Percentiles rank a stretch among this genome's conserved stretches.
These are phyloP conservation scores for Cajanus cajan DNA, from an alignment of 306 rosid species.

Conservation along the genomic window DNA sequence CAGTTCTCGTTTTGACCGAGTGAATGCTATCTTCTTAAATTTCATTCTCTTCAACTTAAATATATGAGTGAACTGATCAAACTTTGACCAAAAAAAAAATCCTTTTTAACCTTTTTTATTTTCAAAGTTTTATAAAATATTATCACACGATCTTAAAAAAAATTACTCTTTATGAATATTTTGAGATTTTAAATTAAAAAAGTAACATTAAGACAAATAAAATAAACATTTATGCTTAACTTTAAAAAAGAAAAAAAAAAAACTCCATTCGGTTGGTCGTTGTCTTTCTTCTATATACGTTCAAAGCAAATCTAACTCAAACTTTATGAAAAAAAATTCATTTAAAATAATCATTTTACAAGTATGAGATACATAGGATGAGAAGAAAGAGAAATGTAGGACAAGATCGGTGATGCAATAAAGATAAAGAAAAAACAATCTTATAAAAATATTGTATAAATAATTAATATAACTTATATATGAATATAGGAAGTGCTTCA, in stretches of 20 bases:
- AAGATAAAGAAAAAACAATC: no score
- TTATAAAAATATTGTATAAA: background rate
- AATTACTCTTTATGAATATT: background rate
- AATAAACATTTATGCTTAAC: background rate
- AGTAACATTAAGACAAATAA: background rate
- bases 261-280: no score
- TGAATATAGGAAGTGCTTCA: background rate
- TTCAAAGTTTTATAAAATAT: background rate
- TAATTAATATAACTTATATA: background rate
- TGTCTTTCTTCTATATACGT: no score
- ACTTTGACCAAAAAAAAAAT: background rate
- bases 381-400: no score
- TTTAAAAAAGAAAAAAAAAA: background rate
- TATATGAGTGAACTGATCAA: background rate
- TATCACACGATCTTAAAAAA: no score
- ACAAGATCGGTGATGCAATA: no score
- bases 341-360: no score
- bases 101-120: background rate
- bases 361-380: no score
- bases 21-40: background rate
- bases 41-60: background rate
- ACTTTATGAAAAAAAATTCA: no score
- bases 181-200: background rate
- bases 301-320: no score
- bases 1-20: background rate